Evolutionary conservation across 495 filamentous ascomycete species (phyloP).

Genomic region (Xylaria venustula): DNA sequence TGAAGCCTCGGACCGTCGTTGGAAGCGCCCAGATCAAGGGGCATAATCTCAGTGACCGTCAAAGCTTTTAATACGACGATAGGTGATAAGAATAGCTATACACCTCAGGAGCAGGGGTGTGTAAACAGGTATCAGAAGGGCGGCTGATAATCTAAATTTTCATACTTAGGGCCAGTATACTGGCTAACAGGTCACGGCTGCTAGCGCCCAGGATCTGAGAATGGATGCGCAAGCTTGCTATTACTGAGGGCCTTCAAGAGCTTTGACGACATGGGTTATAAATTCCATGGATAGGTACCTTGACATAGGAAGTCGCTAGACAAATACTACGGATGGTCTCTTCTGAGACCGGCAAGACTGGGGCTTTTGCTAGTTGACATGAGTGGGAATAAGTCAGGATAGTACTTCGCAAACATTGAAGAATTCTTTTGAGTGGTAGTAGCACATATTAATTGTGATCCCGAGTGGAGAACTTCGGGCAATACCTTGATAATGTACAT

Average conservation of each 20-base stretch:
- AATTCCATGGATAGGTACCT: too few species aligned
- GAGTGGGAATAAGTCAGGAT: neutral
- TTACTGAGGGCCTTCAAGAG: too few species aligned
- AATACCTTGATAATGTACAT: conserved; percentile 24
- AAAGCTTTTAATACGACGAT: too few species aligned
- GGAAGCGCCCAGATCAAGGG: conserved; percentile 16
- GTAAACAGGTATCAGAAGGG: neutral
- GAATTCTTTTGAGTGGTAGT: conserved; percentile 19
- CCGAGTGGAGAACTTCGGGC: conserved; percentile 34
- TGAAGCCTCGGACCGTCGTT: conserved; percentile 11
- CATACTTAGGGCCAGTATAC: too few species aligned
- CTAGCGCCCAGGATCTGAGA: neutral
- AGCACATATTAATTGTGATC: conserved; percentile 27
- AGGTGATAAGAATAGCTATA: neutral
- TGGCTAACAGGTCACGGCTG: neutral
- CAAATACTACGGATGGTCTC: neutral
- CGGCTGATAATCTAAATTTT: neutral
- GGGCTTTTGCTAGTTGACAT: too few species aligned
- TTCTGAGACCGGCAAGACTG: neutral
- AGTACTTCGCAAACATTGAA: neutral
- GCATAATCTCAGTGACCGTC: neutral
- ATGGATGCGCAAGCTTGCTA: neutral
- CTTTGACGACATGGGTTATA: too few species aligned
- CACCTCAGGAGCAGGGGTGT: neutral
- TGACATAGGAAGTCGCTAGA: too few species aligned